Evolutionary conservation across 768 basidiomycete species (phyloP).

Genomic region (Boletus tomentosulus): DNA sequence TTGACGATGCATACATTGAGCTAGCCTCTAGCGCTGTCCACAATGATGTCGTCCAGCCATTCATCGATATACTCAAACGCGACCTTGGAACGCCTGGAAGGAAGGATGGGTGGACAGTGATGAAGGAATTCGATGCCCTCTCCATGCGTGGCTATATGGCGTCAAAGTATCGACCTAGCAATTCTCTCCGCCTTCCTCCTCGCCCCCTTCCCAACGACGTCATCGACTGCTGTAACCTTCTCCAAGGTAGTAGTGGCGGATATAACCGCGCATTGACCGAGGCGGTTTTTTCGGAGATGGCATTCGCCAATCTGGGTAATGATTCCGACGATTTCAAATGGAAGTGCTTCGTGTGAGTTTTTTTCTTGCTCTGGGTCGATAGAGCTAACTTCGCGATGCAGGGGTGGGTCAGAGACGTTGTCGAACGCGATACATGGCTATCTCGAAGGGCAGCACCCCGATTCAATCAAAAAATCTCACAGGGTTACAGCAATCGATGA

Average conservation of each 20-base stretch:
- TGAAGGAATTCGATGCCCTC: neutral
- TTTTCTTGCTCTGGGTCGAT: neutral
- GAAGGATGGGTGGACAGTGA: neutral
- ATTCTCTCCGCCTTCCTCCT: slow-evolving; percentile 5
- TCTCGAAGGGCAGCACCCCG: neutral
- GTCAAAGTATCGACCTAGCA: slow-evolving; percentile 11
- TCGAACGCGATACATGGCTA: slow-evolving; percentile 18
- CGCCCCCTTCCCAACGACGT: slow-evolving; percentile 9
- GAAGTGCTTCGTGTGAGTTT: neutral
- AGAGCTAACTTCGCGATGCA: neutral
- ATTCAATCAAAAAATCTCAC: slow-evolving; percentile 8
- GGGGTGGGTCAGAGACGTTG: slow-evolving; percentile 23
- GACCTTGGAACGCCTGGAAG: slow-evolving; percentile 11
- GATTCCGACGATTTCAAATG: neutral
- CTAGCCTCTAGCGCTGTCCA: slow-evolving; percentile 18
- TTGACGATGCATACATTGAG: slow-evolving; percentile 6
- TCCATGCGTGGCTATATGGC: slow-evolving; percentile 2
- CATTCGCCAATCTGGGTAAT: neutral
- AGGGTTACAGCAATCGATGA: slow-evolving; percentile 19
- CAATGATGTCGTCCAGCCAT: slow-evolving; percentile 18
- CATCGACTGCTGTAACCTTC: slow-evolving; percentile 20
- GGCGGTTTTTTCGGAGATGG: neutral
- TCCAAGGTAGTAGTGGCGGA: neutral
- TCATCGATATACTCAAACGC: slow-evolving; percentile 13
- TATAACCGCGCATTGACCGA: neutral